Percentiles rank a stretch among this genome's conserved stretches.
These are phyloP conservation scores for Colletotrichum eremochloae DNA, from an alignment of 2,329 filamentous ascomycete genomes.

Conservation along the genomic window DNA sequence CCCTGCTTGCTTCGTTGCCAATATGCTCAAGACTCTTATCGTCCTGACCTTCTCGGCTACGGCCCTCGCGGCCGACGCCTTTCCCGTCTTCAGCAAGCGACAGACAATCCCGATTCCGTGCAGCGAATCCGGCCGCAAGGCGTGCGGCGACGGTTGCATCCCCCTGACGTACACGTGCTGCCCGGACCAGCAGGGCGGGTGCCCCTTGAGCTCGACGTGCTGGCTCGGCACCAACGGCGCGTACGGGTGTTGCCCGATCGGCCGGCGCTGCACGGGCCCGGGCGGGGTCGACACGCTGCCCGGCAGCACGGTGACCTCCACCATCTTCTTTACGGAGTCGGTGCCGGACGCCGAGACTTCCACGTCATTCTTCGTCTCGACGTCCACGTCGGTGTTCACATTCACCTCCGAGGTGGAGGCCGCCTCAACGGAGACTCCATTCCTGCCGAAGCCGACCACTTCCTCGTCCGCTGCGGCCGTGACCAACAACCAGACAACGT, in stretches of 20 bases:
- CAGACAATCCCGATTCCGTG: constrained; percentile 45
- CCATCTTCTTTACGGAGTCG: constrained; percentile 6
- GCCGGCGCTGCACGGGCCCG: constrained; percentile 46
- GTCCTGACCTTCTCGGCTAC: constrained; percentile 45
- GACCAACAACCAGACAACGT: neutral
- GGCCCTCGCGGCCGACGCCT: constrained; percentile 41
- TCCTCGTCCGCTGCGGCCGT: neutral
- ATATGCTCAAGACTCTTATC: constrained; percentile 47
- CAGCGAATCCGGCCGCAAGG: constrained; percentile 44
- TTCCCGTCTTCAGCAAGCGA: constrained; percentile 43
- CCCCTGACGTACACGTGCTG: constrained; percentile 49
- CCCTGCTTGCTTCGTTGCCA: constrained; percentile 12
- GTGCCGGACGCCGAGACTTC: constrained; percentile 13
- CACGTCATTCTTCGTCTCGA: constrained; percentile 7
- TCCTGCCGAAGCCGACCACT: neutral
- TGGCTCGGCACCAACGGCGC: constrained; percentile 46
- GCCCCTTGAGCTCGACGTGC: constrained; percentile 45
- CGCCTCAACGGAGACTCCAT: neutral
- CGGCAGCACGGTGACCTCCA: constrained; percentile 17
- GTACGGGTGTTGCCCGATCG: constrained; percentile 50
- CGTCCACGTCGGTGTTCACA: neutral
- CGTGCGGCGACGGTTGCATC: constrained; percentile 50
- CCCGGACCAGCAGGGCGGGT: constrained; percentile 47
- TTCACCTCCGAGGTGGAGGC: constrained; percentile 8
- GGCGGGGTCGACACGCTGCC: constrained; percentile 45